Conservation (phyloP, 129 eudicot genomes). For the Centaurea solstitialis region DNA sequence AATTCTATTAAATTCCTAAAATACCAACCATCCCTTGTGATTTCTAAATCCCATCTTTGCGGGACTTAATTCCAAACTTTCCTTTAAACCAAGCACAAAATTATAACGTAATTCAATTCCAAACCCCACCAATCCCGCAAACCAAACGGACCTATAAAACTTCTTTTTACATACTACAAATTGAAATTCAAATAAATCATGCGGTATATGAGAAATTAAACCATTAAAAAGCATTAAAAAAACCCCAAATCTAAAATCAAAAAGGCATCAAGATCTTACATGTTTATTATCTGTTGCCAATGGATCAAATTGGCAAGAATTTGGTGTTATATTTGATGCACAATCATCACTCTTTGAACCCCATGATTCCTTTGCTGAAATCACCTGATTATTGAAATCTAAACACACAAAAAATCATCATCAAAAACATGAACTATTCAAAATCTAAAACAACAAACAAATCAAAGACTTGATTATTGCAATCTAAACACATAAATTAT, state of each 20-base stretch:
- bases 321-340: conserved; percentile 14
- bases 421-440: not conserved
- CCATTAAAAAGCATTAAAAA: not conserved
- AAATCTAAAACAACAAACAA: not conserved
- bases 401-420: conserved; percentile 5
- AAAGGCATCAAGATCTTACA: conserved; percentile 26
- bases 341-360: not conserved
- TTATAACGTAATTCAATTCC: too few species aligned
- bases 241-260: conserved; percentile 17
- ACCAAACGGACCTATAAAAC: too few species aligned
- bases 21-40: too few species aligned
- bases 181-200: not conserved
- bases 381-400: conserved; percentile 37
- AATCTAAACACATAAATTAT: too few species aligned
- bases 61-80: too few species aligned
- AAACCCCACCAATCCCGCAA: too few species aligned
- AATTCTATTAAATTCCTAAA: too few species aligned
- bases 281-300: conserved; percentile 28
- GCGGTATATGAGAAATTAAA: not conserved
- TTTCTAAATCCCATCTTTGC: too few species aligned
- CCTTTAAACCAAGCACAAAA: too few species aligned
- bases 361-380: conserved; percentile 25
- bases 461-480: not conserved
- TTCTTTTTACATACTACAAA: not conserved
- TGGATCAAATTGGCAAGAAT: conserved; percentile 28